Evolutionary conservation across 1,284 basidiomycete genomes (phyloP).

Genomic region (Sanguinoderma infundibulare): DNA sequence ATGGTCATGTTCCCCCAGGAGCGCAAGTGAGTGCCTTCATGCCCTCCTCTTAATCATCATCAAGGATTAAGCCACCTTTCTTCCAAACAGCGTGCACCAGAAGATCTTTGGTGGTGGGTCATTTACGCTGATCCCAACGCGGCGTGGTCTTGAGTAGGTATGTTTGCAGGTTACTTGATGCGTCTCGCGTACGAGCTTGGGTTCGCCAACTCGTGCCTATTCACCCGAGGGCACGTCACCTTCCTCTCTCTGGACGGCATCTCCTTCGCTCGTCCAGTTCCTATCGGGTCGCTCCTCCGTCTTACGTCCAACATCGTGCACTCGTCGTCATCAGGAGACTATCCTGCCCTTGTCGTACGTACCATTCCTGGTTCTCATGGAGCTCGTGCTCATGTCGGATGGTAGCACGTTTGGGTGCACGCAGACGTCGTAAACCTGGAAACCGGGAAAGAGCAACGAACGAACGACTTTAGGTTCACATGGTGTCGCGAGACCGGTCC

Average conservation of each 20-base stretch:
- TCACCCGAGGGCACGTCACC: slow-evolving; percentile 68
- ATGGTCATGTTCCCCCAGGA: slow-evolving; percentile 88
- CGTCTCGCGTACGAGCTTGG: slow-evolving; percentile 79
- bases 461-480: slow-evolving; percentile 75
- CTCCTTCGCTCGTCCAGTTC: slow-evolving; percentile 79
- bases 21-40: slow-evolving; percentile 60
- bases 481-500: slow-evolving; percentile 55
- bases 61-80: no score
- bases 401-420: slow-evolving; percentile 71
- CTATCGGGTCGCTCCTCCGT: slow-evolving; percentile 80
- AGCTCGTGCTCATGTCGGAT: not conserved
- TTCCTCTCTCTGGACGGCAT: slow-evolving; percentile 84
- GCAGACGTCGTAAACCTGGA: slow-evolving; percentile 79
- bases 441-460: slow-evolving; percentile 69
- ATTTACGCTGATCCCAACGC: not conserved
- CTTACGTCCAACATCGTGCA: slow-evolving; percentile 72
- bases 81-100: slow-evolving; percentile 65
- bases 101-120: slow-evolving; percentile 75
- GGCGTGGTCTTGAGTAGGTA: not conserved
- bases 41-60: not conserved
- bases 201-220: slow-evolving; percentile 74
- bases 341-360: slow-evolving; percentile 54
- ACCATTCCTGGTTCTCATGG: no score
- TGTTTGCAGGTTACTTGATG: slow-evolving; percentile 53
- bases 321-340: slow-evolving; percentile 47